These are phyloP conservation scores for Ramularia endophylla DNA, from an alignment of 2,329 filamentous ascomycete genomes.

Conservation along the genomic window DNA sequence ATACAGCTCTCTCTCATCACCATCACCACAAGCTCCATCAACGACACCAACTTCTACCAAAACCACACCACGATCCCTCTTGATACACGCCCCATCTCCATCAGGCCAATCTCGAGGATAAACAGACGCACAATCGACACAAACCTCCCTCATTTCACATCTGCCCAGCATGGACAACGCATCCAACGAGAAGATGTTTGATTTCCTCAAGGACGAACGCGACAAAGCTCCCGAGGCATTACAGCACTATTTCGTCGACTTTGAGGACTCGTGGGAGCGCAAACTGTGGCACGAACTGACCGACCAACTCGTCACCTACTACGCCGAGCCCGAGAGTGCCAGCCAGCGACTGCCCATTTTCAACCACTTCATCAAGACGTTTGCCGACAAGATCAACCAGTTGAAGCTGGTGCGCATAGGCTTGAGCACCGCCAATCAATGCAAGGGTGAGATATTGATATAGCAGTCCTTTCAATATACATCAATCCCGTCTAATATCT, in stretches of 20 bases:
- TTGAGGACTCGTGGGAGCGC: slow-evolving; percentile 96
- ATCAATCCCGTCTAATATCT: too few species aligned
- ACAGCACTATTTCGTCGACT: slow-evolving; percentile 79
- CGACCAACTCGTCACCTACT: slow-evolving; percentile 80
- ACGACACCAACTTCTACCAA: too few species aligned
- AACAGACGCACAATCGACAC: too few species aligned
- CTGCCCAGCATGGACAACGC: slow-evolving; percentile 34
- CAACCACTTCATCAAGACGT: slow-evolving; percentile 90
- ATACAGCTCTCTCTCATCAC: too few species aligned
- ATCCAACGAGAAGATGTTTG: slow-evolving; percentile 81
- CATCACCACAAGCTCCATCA: too few species aligned
- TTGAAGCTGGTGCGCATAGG: slow-evolving; percentile 91
- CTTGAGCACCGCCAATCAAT: slow-evolving; percentile 79
- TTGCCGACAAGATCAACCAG: slow-evolving; percentile 98
- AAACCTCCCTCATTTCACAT: too few species aligned
- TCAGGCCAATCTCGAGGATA: too few species aligned
- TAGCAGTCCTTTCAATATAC: background rate
- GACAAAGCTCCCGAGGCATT: slow-evolving; percentile 82
- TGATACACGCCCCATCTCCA: too few species aligned
- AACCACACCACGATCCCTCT: too few species aligned
- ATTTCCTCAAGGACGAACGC: slow-evolving; percentile 87
- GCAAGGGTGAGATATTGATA: slow-evolving; percentile 53
- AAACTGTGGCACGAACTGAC: slow-evolving; percentile 99
- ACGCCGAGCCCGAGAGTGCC: slow-evolving; percentile 59
- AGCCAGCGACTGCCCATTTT: slow-evolving; percentile 91